Percentiles rank a stretch among this genome's conserved stretches.
These are phyloP conservation scores for Micractinium sp. DNA, from an alignment of 139 green algal species.

Conservation along the genomic window DNA sequence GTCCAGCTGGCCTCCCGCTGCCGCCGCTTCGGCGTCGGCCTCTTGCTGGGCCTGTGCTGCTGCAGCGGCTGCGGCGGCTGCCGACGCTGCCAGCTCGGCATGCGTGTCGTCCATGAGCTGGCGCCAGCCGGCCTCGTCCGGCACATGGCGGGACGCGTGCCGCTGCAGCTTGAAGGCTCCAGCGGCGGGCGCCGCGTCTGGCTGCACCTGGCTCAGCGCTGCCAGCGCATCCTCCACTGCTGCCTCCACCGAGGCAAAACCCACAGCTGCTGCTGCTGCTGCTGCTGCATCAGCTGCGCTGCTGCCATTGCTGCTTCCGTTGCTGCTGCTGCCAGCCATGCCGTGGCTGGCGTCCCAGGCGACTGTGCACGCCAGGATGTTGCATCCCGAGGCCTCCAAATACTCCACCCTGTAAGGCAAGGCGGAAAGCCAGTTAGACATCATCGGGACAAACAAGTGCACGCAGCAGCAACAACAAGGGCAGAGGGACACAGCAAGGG, in stretches of 20 bases:
- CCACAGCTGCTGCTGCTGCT: background rate
- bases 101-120: constrained; percentile 44
- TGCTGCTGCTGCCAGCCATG: constrained; percentile 2
- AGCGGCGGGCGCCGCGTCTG: constrained; percentile 38
- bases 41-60: background rate
- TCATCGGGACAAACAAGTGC: background rate
- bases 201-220: constrained; percentile 41
- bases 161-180: constrained; percentile 47
- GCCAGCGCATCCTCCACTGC: constrained; percentile 46
- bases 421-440: background rate
- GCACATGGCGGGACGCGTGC: constrained; percentile 44
- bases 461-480: background rate
- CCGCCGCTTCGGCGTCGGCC: background rate
- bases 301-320: background rate
- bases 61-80: background rate
- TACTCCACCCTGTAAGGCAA: constrained; percentile 66
- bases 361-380: constrained; percentile 73
- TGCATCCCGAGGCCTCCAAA: constrained; percentile 53
- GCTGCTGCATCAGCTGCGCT: constrained; percentile 5
- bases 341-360: constrained; percentile 67
- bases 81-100: constrained; percentile 14
- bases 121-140: constrained; percentile 56
- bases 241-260: constrained; percentile 19
- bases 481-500: background rate
- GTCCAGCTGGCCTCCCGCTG: background rate